Conservation (phyloP, 352 stramenopile genomes). For the Phytophthora melonis region DNA sequence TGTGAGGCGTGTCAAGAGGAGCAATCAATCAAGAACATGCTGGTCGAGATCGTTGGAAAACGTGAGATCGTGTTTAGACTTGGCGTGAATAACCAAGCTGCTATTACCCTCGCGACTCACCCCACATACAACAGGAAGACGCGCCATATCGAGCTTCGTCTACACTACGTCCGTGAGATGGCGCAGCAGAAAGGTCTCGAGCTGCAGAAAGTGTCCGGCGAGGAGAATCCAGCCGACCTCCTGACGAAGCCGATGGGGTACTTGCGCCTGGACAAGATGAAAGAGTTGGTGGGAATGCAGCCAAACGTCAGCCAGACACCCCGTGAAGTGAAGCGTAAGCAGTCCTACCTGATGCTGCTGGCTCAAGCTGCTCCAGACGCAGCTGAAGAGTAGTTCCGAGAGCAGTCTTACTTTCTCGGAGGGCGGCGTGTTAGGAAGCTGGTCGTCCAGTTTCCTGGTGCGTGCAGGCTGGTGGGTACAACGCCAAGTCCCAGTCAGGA, state of each 20-base stretch:
- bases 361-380: no score
- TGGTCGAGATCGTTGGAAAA: no score
- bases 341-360: neutral
- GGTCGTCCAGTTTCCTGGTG: neutral
- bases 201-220: no score
- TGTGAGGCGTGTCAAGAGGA: slow-evolving; percentile 8
- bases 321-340: neutral
- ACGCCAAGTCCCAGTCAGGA: no score
- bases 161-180: slow-evolving; percentile 1
- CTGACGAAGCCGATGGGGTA: no score
- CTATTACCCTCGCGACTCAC: neutral
- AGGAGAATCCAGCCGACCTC: no score
- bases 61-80: no score
- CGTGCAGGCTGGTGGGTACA: no score
- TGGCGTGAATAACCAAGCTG: slow-evolving; percentile 5
- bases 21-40: neutral
- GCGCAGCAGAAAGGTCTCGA: no score
- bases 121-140: slow-evolving; percentile 7
- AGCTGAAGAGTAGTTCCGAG: slow-evolving; percentile 2
- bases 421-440: slow-evolving; percentile 3
- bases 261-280: no score
- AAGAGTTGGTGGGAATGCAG: neutral
- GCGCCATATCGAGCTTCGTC: neutral
- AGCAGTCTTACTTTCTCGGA: neutral
- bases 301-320: neutral